Percentiles rank a stretch among this genome's conserved stretches.
Evolutionary conservation across 2,329 filamentous ascomycete genomes (phyloP).

Genomic region (Septoria petroselini): DNA sequence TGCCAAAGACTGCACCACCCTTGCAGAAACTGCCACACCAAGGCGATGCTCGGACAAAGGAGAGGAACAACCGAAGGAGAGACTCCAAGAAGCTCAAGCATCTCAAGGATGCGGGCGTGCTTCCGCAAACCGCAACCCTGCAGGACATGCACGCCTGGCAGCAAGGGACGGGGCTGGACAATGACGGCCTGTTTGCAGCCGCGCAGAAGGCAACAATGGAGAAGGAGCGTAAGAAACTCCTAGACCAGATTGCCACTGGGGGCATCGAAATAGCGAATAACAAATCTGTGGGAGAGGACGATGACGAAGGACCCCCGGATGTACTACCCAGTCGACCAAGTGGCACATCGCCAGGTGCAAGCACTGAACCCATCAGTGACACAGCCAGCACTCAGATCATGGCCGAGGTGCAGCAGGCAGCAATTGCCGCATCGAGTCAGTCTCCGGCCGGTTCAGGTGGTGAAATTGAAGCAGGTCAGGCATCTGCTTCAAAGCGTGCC

Average conservation of each 20-base stretch:
- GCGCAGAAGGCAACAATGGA: constrained; percentile 15
- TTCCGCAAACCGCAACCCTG: constrained; percentile 52
- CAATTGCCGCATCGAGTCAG: not conserved
- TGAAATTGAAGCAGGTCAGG: constrained; percentile 3
- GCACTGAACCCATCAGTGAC: constrained; percentile 3
- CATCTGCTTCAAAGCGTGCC: constrained; percentile 37
- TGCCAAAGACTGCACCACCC: constrained; percentile 1
- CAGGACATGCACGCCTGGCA: constrained; percentile 43
- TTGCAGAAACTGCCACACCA: constrained; percentile 20
- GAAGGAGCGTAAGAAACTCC: constrained; percentile 16
- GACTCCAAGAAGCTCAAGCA: constrained; percentile 49
- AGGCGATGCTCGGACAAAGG: constrained; percentile 52
- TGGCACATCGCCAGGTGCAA: not conserved
- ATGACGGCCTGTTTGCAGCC: not conserved
- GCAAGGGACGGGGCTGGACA: constrained; percentile 12
- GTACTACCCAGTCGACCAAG: constrained; percentile 6
- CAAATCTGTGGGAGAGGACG: not conserved
- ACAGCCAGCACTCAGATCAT: constrained; percentile 7
- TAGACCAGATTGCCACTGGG: constrained; percentile 20
- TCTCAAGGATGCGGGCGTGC: constrained; percentile 53
- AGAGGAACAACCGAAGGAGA: constrained; percentile 55
- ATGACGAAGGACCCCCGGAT: constrained; percentile 17
- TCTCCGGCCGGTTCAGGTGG: not conserved
- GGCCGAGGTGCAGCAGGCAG: constrained; percentile 27
- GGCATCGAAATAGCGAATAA: constrained; percentile 16